Base-by-base conservation (phyloP, 2,329 filamentous ascomycete species). In the Alternaria solani region DNA sequence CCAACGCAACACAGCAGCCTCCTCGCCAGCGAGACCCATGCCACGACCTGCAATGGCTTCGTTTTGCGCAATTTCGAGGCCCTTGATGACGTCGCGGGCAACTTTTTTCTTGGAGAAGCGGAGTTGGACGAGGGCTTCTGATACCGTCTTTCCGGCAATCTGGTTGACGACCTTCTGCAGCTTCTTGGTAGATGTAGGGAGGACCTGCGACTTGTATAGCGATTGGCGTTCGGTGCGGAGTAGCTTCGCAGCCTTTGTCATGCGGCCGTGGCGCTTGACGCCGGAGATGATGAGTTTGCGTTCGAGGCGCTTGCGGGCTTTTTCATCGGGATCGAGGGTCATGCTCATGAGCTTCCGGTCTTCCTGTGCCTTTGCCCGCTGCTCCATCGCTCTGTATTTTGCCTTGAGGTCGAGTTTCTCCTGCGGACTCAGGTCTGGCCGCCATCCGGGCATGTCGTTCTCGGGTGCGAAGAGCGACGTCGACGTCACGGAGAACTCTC, bases 121-220 rank as follows among this genome's bases (percentile, higher is more conserved):
- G 92, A 99, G 97, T 84, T 99, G 95, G 55, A 91, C 81, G 67
- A 98, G 92, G 14, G 95, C 95, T 36, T 99, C 94, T 59, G 96
- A 93, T 62, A 99, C 84, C n/a, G 90, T 89, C 86, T 97, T 98
- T 67, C 95, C 95, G 2, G 89, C 86, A 74, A 99, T 95, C 81
- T 98, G 95, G 56, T 91, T 88, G 25, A 94, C 89, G 51, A 99
- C 82, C 71, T 91, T 90, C 53, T 90, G 89, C 56, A 99, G 85
- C 83, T 99, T 99, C 88, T 99, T 99, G 65, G 92, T 84, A 49
- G 89, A 93, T 2, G 95, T 97, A 71, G 93, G 89, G 75, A 97
- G 86, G 68, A 87, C 86, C 47, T 89, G 86, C 63, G 89, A 93
- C 79, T 89, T 89, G 77, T 81, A 82, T 26, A 85, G 70, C 54